Evolutionary conservation across 495 filamentous ascomycete species (phyloP).

Genomic region (Stereocaulon alpinum): DNA sequence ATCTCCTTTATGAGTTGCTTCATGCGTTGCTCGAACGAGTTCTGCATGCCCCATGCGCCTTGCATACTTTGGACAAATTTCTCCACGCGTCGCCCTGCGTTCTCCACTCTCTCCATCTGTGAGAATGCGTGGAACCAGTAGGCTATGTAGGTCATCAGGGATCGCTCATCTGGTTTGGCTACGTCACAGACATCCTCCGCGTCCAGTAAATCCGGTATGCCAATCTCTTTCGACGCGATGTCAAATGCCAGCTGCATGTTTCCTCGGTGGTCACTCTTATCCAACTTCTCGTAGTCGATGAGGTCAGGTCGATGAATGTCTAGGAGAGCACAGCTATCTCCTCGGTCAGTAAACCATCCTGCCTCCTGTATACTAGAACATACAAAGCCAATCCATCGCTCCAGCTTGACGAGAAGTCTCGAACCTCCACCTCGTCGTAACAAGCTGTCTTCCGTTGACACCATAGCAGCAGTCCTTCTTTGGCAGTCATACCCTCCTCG

Average conservation of each 20-base stretch:
- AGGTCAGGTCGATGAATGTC: slow-evolving; percentile 96
- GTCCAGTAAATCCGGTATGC: slow-evolving; percentile 89
- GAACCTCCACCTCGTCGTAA: slow-evolving; percentile 90
- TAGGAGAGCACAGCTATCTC: slow-evolving; percentile 65
- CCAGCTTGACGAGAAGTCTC: slow-evolving; percentile 92
- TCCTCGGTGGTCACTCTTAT: slow-evolving; percentile 88
- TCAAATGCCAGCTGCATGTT: slow-evolving; percentile 98
- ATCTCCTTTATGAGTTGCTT: slow-evolving; percentile 66
- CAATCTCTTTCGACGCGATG: slow-evolving; percentile 89
- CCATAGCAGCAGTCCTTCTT: slow-evolving; percentile 91
- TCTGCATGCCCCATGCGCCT: slow-evolving; percentile 99
- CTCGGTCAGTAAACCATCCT: slow-evolving; percentile 2
- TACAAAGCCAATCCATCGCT: slow-evolving; percentile 90
- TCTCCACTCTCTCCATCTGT: slow-evolving; percentile 94
- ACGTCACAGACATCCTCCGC: slow-evolving; percentile 98
- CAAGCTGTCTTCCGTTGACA: slow-evolving; percentile 98
- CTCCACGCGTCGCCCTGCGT: slow-evolving; percentile 89
- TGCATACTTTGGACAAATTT: slow-evolving; percentile 99
- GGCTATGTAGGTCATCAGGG: slow-evolving; percentile 97
- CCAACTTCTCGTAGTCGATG: slow-evolving; percentile 88
- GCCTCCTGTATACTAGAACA: slow-evolving; percentile 9
- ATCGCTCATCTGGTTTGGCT: slow-evolving; percentile 86
- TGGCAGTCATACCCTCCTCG: slow-evolving; percentile 93
- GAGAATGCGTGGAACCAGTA: slow-evolving; percentile 99
- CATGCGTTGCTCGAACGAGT: slow-evolving; percentile 85